phyloP scores from a whole-genome alignment of 176 grass and related monocot species.

The Secale cereale region DNA sequence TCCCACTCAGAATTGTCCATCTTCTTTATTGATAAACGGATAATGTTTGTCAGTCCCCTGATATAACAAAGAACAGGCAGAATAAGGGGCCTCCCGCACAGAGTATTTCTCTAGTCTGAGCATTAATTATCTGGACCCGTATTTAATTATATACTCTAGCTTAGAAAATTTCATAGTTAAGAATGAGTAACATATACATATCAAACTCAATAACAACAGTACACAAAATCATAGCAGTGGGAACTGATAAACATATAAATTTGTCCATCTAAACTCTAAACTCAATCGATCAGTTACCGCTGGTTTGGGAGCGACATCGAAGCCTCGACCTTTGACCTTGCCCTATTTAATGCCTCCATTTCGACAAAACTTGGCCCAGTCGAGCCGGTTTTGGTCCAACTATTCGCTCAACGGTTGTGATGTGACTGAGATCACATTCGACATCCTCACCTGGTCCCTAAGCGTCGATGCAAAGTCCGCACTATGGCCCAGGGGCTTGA shows the following conservation, averaged over 20 bases:
- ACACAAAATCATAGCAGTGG: slow-evolving; percentile 1
- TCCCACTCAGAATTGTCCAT: slow-evolving; percentile 84
- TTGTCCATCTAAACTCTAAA: slow-evolving; percentile 14
- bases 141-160: not conserved
- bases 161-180: not conserved
- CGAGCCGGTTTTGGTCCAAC: not conserved
- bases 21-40: slow-evolving; percentile 80
- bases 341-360: not conserved
- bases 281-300: not conserved
- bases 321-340: not conserved
- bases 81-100: not conserved
- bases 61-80: slow-evolving; percentile 9
- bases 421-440: not conserved
- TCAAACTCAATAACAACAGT: not conserved
- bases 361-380: not conserved
- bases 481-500: not conserved
- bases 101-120: slow-evolving; percentile 1
- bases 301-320: not conserved
- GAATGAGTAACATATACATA: not conserved
- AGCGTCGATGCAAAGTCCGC: not conserved
- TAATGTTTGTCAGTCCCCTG: slow-evolving; percentile 85
- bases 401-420: not conserved
- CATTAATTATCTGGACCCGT: not conserved
- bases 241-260: slow-evolving; percentile 6
- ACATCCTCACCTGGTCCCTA: not conserved